These are phyloP conservation scores for Cyberlindnera maclurae DNA, from an alignment of 805 yeast genomes.

Conservation along the genomic window DNA sequence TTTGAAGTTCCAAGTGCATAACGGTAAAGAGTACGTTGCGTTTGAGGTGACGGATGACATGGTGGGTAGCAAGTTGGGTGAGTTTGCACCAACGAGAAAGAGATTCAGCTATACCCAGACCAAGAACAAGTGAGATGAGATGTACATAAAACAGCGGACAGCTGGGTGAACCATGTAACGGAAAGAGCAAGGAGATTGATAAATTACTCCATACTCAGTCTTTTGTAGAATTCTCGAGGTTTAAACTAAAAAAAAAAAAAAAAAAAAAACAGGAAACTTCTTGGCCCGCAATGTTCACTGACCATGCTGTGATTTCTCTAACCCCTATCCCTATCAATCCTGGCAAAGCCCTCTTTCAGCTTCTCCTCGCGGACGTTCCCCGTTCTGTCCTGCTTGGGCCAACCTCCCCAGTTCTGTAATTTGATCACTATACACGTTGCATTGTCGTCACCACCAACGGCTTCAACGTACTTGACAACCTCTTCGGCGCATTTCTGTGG, in stretches of 20 bases:
- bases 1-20: constrained; percentile 87
- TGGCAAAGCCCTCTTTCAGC: constrained; percentile 35
- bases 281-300: no score
- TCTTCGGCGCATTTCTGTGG: constrained; percentile 86
- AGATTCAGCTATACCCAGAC: constrained; percentile 76
- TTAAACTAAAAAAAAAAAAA: no score
- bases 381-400: constrained; percentile 82
- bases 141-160: neutral
- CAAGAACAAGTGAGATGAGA: constrained; percentile 40
- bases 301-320: neutral
- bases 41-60: constrained; percentile 85
- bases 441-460: constrained; percentile 88
- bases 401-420: constrained; percentile 87
- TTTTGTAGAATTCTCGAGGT: no score
- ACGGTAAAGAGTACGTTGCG: constrained; percentile 90
- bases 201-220: no score
- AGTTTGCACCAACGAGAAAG: constrained; percentile 91
- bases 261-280: no score
- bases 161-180: no score
- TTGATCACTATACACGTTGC: constrained; percentile 86
- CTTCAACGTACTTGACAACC: constrained; percentile 74
- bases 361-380: constrained; percentile 74
- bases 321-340: constrained; percentile 9
- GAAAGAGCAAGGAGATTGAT: no score
- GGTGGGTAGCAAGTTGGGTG: constrained; percentile 95